A percentile compares a stretch with the other conserved stretches of the same genome.
Conservation (phyloP, 768 basidiomycete genomes). For the Rhizopogon salebrosus region DNA sequence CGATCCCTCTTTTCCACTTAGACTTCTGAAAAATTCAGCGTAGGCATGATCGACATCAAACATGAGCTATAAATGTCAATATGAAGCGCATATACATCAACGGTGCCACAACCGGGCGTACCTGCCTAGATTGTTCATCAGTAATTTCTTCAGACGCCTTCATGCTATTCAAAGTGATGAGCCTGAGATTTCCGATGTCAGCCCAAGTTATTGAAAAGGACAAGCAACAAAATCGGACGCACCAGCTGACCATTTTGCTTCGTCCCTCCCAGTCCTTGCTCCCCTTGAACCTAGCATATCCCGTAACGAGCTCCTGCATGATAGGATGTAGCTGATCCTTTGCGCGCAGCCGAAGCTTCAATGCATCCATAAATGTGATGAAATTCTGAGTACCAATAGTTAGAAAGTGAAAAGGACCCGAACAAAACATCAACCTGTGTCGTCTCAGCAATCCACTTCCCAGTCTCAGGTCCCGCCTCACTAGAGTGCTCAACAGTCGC, state of each 20-base stretch:
- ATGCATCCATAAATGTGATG: conserved; percentile 97
- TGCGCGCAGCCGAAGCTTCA: conserved; percentile 88
- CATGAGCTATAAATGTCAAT: conserved; percentile 50
- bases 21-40: conserved; percentile 83
- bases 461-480: conserved; percentile 87
- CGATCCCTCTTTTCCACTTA: conserved; percentile 37
- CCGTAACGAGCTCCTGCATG: conserved; percentile 90
- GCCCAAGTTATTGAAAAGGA: not conserved
- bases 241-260: conserved; percentile 92
- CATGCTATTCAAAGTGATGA: conserved; percentile 96
- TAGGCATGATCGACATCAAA: conserved; percentile 98
- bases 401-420: not conserved
- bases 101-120: conserved; percentile 22
- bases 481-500: conserved; percentile 95
- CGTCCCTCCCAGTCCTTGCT: conserved; percentile 97
- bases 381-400: conserved; percentile 67
- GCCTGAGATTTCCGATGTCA: conserved; percentile 40
- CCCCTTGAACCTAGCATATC: conserved; percentile 90
- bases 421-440: conserved; percentile 61
- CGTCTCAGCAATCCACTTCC: conserved; percentile 97
- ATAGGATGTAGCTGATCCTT: conserved; percentile 97
- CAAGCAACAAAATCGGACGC: conserved; percentile 17
- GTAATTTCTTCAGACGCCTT: conserved; percentile 94
- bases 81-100: not conserved
- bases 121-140: conserved; percentile 93